Evolutionary conservation across 208 protist species (phyloP).

Genomic region (Leishmania tropica): DNA sequence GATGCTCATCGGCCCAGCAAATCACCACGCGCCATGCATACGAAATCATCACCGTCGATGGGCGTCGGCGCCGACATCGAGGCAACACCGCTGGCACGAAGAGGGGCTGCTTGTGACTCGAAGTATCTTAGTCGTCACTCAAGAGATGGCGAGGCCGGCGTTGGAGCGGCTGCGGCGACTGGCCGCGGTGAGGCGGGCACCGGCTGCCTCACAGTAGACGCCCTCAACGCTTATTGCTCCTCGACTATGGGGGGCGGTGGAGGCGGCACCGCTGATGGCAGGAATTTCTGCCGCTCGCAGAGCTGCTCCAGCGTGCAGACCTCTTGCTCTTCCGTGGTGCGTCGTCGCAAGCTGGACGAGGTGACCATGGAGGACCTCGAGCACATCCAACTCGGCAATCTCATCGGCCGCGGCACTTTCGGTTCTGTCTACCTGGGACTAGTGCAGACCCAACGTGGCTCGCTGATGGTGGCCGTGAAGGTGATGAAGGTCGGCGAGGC

Average conservation of each 20-base stretch:
- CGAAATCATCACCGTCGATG: neutral
- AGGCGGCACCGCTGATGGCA: too few species aligned
- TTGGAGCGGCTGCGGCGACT: neutral
- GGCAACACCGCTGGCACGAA: neutral
- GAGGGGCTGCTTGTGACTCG: neutral
- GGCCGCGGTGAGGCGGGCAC: neutral
- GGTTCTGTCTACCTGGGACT: constrained; percentile 59
- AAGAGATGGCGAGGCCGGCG: neutral
- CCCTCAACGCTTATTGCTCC: constrained; percentile 31
- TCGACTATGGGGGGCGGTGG: neutral
- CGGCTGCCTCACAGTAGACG: constrained; percentile 27
- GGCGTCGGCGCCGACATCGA: neutral
- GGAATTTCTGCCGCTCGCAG: constrained; percentile 14
- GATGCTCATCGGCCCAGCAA: neutral
- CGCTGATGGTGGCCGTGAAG: constrained; percentile 73
- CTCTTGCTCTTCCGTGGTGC: constrained; percentile 47
- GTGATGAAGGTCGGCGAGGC: constrained; percentile 42
- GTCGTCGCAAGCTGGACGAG: constrained; percentile 49
- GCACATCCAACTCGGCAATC: constrained; percentile 48
- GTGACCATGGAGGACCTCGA: constrained; percentile 47
- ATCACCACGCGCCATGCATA: neutral
- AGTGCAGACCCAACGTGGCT: constrained; percentile 39
- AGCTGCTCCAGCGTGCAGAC: constrained; percentile 44
- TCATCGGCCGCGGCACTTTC: constrained; percentile 69
- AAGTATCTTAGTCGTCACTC: neutral